These are phyloP conservation scores for Lasiodiplodia gonubiensis DNA, from an alignment of 2,329 filamentous ascomycete genomes.

Conservation along the genomic window DNA sequence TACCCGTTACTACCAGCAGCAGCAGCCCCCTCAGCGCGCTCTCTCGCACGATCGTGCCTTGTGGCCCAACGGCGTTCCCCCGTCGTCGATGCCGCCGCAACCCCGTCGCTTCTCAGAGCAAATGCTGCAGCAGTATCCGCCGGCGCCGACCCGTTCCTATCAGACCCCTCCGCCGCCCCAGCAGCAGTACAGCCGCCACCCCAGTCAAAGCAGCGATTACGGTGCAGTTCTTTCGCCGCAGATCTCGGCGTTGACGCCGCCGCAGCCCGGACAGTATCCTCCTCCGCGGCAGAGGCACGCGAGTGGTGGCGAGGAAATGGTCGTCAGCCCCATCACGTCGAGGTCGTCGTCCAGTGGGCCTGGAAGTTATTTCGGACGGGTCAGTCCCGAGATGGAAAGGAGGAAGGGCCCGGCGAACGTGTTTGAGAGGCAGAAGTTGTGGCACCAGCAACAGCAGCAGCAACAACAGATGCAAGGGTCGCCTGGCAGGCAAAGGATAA, in stretches of 20 bases:
- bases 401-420: constrained; percentile 7
- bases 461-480: constrained; percentile 15
- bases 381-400: constrained; percentile 27
- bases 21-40: background rate
- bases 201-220: constrained; percentile 2
- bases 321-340: constrained; percentile 16
- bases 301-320: background rate
- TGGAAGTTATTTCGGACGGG: constrained; percentile 16
- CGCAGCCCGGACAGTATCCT: background rate
- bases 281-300: background rate
- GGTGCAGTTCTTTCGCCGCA: constrained; percentile 8
- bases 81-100: background rate
- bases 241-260: constrained; percentile 9
- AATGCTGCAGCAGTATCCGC: constrained; percentile 4
- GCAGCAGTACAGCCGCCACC: constrained; percentile 5
- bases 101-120: constrained; percentile 23
- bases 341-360: background rate
- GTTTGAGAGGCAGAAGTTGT: constrained; percentile 32
- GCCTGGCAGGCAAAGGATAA: constrained; percentile 33
- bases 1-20: constrained; percentile 13
- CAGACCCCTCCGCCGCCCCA: constrained; percentile 6
- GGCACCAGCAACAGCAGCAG: constrained; percentile 30
- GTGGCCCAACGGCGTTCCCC: background rate
- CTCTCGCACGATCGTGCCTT: constrained; percentile 16
- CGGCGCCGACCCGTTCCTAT: background rate